Base-by-base conservation (phyloP, 306 rosid genomes). In the Cucurbita maxima region DNA sequence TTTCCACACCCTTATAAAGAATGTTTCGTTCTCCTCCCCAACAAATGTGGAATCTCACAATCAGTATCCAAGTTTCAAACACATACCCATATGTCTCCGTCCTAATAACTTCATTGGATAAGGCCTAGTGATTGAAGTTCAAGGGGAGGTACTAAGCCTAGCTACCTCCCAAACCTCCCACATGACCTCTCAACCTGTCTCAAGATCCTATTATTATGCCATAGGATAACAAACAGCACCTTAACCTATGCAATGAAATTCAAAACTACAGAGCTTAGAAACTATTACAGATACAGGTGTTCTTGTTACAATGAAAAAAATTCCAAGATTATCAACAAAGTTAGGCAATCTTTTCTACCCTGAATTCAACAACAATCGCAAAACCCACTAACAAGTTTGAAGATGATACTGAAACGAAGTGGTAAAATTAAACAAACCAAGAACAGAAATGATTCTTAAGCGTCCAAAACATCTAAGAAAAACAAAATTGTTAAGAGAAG, bases 391-490 rank as follows among this genome's bases (percentile, higher is more conserved):
- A 18, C 25, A 70, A 68, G 38, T 68, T 44, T 14, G 66, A 61
- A 36, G 19, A 37, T 61, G 3, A 61, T 22, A 61, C 22, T 37
- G 6, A 61, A 1, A n/a, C 1, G 8, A 62, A 62, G 30, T 16
- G 62, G 4, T 38, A n/a, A 9, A n/a, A 64, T 5, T 41, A 12
- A 40, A 62, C 25, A 61, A 13, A 47, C 34, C 41, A 48, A 8
- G 10, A 53, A 53, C 14, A 51, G 18, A 2, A 6, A 4, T 20
- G 56, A 12, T 22, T 43, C 45, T 55, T n/a, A 59, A 30, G 8
- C 80, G 53, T 62, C 79, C 13, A 22, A 50, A 41, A 50, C 57
- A 69, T 70, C 22, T 70, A 81, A 71, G 64, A 16, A 75, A 79
- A 78, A 1, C 25, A 48, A 63, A 19, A 59, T 1, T 8, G 4